phyloP scores from a whole-genome alignment of 176 grass and related monocot genomes.

The Canna indica region DNA sequence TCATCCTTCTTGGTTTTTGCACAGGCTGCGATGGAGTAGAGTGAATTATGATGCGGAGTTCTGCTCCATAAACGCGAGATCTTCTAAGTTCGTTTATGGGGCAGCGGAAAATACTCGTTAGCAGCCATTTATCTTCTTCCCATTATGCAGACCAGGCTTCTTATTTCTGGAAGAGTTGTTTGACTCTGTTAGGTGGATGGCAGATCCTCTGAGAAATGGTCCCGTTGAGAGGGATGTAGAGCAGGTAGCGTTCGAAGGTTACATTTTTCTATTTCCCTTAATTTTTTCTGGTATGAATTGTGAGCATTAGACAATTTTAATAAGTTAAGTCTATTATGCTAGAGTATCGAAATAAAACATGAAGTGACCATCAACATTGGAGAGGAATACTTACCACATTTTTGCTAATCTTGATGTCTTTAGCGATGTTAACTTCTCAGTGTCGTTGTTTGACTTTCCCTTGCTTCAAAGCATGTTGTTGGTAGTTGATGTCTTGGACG shows the following conservation, averaged over 20 bases:
- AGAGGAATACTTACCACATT: neutral
- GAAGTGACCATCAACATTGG: neutral
- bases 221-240: constrained; percentile 56
- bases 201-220: constrained; percentile 47
- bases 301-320: neutral
- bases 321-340: neutral
- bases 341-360: neutral
- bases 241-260: constrained; percentile 36
- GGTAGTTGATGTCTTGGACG: too few relatives aligned
- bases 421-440: too few relatives aligned
- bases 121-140: constrained; percentile 19
- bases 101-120: constrained; percentile 4
- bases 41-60: constrained; percentile 17
- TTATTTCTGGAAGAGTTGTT: constrained; percentile 12
- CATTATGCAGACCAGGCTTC: constrained; percentile 21
- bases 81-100: constrained; percentile 18
- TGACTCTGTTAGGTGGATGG: constrained; percentile 36
- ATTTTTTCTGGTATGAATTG: neutral
- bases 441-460: too few relatives aligned
- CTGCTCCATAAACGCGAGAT: neutral
- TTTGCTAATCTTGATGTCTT: neutral
- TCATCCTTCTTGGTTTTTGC: constrained; percentile 7
- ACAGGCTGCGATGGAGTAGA: constrained; percentile 17
- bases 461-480: too few relatives aligned
- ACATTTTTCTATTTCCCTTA: neutral